These are phyloP conservation scores for Salvia sclarea DNA, from an alignment of 305 asterid genomes.

Conservation along the genomic window DNA sequence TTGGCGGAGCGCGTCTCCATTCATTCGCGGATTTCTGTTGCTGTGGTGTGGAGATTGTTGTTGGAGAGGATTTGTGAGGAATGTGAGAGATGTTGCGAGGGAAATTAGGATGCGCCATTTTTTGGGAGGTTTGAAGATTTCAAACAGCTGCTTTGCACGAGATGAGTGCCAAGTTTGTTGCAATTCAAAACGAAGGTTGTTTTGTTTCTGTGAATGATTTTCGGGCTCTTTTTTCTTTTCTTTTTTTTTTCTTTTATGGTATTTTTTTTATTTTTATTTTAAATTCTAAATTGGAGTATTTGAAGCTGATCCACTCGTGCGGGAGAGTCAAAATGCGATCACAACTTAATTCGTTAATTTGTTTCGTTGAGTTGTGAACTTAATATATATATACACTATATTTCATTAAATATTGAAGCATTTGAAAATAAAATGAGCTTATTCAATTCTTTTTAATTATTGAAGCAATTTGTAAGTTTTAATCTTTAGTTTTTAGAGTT, in stretches of 20 bases:
- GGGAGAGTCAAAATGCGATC: too few relatives aligned
- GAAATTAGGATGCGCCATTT: conserved; percentile 30
- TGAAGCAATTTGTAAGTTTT: too few relatives aligned
- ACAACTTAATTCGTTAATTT: too few relatives aligned
- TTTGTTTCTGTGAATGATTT: conserved; percentile 10
- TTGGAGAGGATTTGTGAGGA: conserved; percentile 2
- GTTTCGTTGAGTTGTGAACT: too few relatives aligned
- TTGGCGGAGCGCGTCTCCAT: conserved; percentile 90
- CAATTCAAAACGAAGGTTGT: conserved; percentile 9
- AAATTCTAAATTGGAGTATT: too few relatives aligned
- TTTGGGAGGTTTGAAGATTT: conserved; percentile 54
- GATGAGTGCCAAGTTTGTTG: conserved; percentile 35
- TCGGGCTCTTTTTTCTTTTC: background rate
- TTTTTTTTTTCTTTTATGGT: background rate
- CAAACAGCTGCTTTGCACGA: conserved; percentile 40
- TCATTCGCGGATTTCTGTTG: conserved; percentile 32
- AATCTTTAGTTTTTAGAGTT: too few relatives aligned
- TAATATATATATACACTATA: too few relatives aligned
- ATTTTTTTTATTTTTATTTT: too few relatives aligned
- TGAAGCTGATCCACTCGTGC: too few relatives aligned
- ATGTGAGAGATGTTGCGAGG: background rate
- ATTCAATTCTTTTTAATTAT: too few relatives aligned
- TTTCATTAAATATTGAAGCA: too few relatives aligned
- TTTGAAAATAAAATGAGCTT: too few relatives aligned
- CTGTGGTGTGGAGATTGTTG: background rate